Percentiles rank a stretch among this genome's conserved stretches.
Evolutionary conservation across 192 early-diverging fungal species (phyloP).

Genomic region (Paraglomus brasilianum): DNA sequence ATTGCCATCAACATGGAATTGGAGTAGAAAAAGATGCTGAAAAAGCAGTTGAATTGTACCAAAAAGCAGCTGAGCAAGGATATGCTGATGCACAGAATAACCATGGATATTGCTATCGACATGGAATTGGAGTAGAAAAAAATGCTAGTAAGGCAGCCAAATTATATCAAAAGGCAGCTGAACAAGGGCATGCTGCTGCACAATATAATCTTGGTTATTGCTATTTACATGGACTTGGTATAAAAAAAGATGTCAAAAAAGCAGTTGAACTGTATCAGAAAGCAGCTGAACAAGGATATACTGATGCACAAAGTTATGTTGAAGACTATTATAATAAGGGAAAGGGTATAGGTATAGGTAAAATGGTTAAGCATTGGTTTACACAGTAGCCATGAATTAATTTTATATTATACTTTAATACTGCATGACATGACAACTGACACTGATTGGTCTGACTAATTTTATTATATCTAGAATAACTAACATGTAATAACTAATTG

Average conservation of each 20-base stretch:
- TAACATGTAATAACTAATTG: too few species aligned
- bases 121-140: constrained; percentile 57
- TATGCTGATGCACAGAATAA: constrained; percentile 71
- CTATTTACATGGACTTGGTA: constrained; percentile 54
- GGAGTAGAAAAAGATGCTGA: background rate
- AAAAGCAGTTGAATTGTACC: background rate
- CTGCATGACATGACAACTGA: too few species aligned
- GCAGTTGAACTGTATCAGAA: too few species aligned
- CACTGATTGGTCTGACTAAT: too few species aligned
- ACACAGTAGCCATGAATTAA: too few species aligned
- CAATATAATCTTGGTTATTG: constrained; percentile 70
- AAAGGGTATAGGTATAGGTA: too few species aligned
- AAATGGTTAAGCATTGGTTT: too few species aligned
- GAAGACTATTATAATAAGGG: too few species aligned
- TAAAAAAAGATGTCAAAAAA: constrained; percentile 36
- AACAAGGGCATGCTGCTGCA: constrained; percentile 45
- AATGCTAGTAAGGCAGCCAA: constrained; percentile 46
- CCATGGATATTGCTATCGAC: constrained; percentile 69
- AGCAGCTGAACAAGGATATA: too few species aligned
- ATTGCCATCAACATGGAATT: background rate
- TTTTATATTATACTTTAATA: too few species aligned
- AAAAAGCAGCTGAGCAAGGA: background rate
- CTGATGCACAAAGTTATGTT: too few species aligned
- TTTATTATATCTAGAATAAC: too few species aligned
- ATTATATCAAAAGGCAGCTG: constrained; percentile 42